Base-by-base conservation (phyloP, 768 basidiomycete species). In the Sporobolomyces phaffii region DNA sequence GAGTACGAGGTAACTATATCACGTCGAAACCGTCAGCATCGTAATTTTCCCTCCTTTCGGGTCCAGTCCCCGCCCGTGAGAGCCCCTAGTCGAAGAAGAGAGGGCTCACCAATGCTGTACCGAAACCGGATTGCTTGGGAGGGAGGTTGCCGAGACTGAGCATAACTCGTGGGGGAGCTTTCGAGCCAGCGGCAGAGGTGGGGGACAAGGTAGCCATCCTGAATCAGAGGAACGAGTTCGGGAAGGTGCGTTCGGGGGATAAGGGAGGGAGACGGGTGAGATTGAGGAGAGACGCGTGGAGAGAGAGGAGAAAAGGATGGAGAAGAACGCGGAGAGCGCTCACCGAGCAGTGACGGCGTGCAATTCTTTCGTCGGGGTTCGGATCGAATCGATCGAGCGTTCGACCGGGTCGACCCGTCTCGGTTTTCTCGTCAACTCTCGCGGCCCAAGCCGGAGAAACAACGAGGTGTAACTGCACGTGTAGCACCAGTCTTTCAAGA, bases 71-170 rank as follows among this genome's bases (percentile, higher is more conserved):
- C n/a, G n/a, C n/a, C n/a, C n/a, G n/a, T n/a, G n/a, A 38, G 38
- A 38, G 38, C 38, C 17, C 17, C 38, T 38, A 9, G 38, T 9
- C 38, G 38, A 38, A 38, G 26, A 31, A 17, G 54, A 36, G 54
- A 29, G 24, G 5, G 54, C 65, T 28, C 36, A 60, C 57, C 59
- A 31, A 26, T 2, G 33, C 26, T 2, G 29, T 9, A 11, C 72
- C 74, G 31, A 75, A 75, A n/a, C 77, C 74, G 49, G 76, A 74
- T 54, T 77, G 77, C 73, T 79, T 79, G 34, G 79, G 79, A 31
- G 79, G 79, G 9, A 80, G 72, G 54, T 77, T 76, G 41, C 77
- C 76, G 67, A 80, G 74, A 65, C 75, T 77, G 66, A 80, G 78
- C 9, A 44, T 26, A 7, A 58, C 50, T 33, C 56, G 56, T 29